A percentile compares a stretch with the other conserved stretches of the same genome.
phyloP scores from a whole-genome alignment of 495 filamentous ascomycete genomes.

The Hypoxylon lenormandii region DNA sequence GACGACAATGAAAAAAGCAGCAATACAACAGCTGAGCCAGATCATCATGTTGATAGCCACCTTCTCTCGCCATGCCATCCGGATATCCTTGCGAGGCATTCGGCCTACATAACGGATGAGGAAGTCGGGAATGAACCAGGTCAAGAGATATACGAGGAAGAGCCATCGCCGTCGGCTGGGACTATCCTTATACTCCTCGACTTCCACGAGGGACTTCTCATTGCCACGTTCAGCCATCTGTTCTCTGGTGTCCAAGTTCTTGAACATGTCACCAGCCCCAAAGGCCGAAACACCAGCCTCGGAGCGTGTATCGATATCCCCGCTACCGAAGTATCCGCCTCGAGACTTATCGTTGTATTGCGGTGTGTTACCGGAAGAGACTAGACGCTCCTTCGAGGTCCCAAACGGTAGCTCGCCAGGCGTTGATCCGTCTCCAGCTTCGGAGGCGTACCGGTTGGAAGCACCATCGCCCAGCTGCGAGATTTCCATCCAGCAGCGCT shows the following conservation, averaged over 20 bases:
- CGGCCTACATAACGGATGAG: slow-evolving; percentile 79
- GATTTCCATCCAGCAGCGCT: slow-evolving; percentile 92
- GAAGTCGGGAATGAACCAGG: slow-evolving; percentile 89
- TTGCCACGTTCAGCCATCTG: slow-evolving; percentile 96
- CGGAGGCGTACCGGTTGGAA: slow-evolving; percentile 66
- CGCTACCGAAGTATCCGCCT: slow-evolving; percentile 83
- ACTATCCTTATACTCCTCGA: slow-evolving; percentile 82
- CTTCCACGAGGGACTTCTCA: slow-evolving; percentile 87
- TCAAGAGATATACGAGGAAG: slow-evolving; percentile 84
- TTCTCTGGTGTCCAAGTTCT: slow-evolving; percentile 89
- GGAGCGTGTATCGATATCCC: slow-evolving; percentile 85
- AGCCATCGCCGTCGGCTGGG: slow-evolving; percentile 92
- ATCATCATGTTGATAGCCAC: slow-evolving; percentile 98
- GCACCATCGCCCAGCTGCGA: slow-evolving; percentile 76
- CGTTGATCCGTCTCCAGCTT: slow-evolving; percentile 57
- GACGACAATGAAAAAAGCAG: slow-evolving; percentile 87
- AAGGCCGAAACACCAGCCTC: slow-evolving; percentile 91
- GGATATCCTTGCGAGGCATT: slow-evolving; percentile 94
- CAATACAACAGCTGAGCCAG: slow-evolving; percentile 83
- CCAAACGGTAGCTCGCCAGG: slow-evolving; percentile 62
- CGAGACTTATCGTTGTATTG: slow-evolving; percentile 78
- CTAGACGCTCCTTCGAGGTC: slow-evolving; percentile 77
- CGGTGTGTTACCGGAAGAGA: slow-evolving; percentile 68
- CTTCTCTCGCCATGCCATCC: slow-evolving; percentile 95
- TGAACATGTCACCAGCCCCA: slow-evolving; percentile 95